phyloP scores from a whole-genome alignment of 352 stramenopile species.

The Elongisporangium prolatum region DNA sequence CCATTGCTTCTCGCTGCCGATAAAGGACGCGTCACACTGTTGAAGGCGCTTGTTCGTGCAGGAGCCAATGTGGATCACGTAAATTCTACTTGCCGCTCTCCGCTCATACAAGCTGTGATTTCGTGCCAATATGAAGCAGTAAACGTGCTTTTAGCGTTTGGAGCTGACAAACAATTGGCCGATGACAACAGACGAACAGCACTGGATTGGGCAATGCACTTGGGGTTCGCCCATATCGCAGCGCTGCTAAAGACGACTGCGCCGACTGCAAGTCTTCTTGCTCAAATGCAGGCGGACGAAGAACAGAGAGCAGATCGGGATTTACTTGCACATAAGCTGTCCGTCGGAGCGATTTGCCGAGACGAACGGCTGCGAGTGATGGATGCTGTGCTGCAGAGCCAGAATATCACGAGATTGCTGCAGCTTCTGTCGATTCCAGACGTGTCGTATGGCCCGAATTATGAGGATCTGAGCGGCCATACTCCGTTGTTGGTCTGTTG shows the following conservation, averaged over 20 bases:
- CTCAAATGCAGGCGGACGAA: slow-evolving; percentile 37
- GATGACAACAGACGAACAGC: slow-evolving; percentile 24
- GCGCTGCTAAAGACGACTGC: slow-evolving; percentile 25
- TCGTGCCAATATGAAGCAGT: slow-evolving; percentile 31
- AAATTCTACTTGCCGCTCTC: slow-evolving; percentile 20
- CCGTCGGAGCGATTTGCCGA: slow-evolving; percentile 5
- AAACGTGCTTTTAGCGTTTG: slow-evolving; percentile 36
- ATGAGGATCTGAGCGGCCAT: slow-evolving; percentile 34
- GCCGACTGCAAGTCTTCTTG: slow-evolving; percentile 14
- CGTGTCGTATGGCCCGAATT: slow-evolving; percentile 37
- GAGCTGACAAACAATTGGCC: slow-evolving; percentile 17
- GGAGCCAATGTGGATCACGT: slow-evolving; percentile 30
- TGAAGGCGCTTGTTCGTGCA: slow-evolving; percentile 33
- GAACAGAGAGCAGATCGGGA: slow-evolving; percentile 19
- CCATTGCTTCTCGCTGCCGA: slow-evolving; percentile 40
- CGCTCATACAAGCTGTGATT: slow-evolving; percentile 47
- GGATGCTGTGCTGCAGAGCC: slow-evolving; percentile 27
- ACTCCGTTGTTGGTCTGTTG: slow-evolving; percentile 37
- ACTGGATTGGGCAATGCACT: slow-evolving; percentile 28
- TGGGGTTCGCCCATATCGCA: slow-evolving; percentile 20
- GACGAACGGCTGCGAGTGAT: slow-evolving; percentile 19
- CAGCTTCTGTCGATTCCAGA: slow-evolving; percentile 30
- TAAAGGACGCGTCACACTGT: slow-evolving; percentile 32
- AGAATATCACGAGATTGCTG: slow-evolving; percentile 22
- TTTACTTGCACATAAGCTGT: not conserved